A percentile compares a stretch with the other conserved stretches of the same genome.
Evolutionary conservation across 306 rosid genomes (phyloP).

Genomic region (Fagus sylvatica): DNA sequence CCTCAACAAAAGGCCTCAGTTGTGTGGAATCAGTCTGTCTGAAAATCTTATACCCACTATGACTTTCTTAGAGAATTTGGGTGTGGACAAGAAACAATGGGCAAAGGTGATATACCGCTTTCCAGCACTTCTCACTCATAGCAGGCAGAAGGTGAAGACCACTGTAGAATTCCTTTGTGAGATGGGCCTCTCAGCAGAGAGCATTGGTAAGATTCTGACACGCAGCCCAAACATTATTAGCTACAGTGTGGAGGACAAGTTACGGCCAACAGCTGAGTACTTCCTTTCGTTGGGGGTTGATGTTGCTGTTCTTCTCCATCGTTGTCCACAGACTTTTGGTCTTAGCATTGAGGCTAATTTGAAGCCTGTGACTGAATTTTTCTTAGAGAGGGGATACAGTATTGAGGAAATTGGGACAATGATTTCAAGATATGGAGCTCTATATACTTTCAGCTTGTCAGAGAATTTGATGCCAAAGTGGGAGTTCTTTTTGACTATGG

Average conservation of each 20-base stretch:
- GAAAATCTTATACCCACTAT: conserved; percentile 84
- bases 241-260: conserved; percentile 83
- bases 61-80: conserved; percentile 74
- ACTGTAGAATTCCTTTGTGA: conserved; percentile 60
- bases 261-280: conserved; percentile 78
- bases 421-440: conserved; percentile 76
- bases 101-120: conserved; percentile 83
- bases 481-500: conserved; percentile 81
- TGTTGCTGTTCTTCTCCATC: conserved; percentile 61
- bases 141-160: conserved; percentile 68
- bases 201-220: conserved; percentile 77
- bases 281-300: conserved; percentile 80
- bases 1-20: conserved; percentile 80
- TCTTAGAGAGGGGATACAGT: conserved; percentile 72
- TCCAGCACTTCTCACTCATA: conserved; percentile 81
- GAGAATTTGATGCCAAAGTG: conserved; percentile 74
- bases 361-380: conserved; percentile 77
- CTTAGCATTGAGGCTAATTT: conserved; percentile 79
- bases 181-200: conserved; percentile 69
- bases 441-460: conserved; percentile 73
- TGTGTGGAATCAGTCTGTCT: conserved; percentile 87
- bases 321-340: conserved; percentile 74
- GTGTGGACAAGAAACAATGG: conserved; percentile 91
- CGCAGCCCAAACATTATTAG: conserved; percentile 75
- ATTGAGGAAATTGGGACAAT: conserved; percentile 69